phyloP scores from a whole-genome alignment of 768 basidiomycete genomes.

The Russula griseocarnosa region DNA sequence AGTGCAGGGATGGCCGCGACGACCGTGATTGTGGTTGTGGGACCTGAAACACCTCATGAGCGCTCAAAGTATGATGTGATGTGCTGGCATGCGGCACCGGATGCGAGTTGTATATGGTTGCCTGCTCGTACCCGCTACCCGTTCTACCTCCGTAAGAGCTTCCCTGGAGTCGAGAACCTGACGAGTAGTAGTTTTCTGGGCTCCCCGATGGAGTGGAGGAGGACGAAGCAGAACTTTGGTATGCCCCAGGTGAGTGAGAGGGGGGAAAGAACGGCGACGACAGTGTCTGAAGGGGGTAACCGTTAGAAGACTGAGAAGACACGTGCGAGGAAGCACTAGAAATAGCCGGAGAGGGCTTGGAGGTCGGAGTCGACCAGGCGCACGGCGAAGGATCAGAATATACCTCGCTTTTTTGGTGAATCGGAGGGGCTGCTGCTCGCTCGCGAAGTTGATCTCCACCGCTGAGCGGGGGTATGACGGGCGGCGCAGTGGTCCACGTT shows the following conservation, averaged over 20 bases:
- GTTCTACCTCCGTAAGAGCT: conserved; percentile 18
- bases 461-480: conserved; percentile 19
- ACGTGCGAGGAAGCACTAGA: conserved; percentile 21
- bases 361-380: conserved; percentile 25
- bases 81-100: conserved; percentile 16
- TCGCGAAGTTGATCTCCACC: conserved; percentile 21
- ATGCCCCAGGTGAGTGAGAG: conserved; percentile 23
- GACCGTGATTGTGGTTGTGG: conserved; percentile 18
- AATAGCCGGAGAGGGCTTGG: conserved; percentile 17
- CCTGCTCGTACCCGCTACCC: conserved; percentile 23
- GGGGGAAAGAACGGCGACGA: conserved; percentile 28
- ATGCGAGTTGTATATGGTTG: conserved; percentile 18
- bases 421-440: conserved; percentile 12
- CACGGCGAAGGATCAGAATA: conserved; percentile 23
- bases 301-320: conserved; percentile 21
- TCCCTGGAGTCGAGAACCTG: conserved; percentile 21
- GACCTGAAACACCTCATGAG: conserved; percentile 21
- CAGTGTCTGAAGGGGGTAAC: conserved; percentile 25
- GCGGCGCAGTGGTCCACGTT: conserved; percentile 13
- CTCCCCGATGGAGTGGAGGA: conserved; percentile 22
- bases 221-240: conserved; percentile 24
- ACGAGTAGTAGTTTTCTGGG: conserved; percentile 26
- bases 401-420: conserved; percentile 21
- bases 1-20: conserved; percentile 18
- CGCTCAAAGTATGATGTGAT: conserved; percentile 3